Evolutionary conservation across 2,329 filamentous ascomycete genomes (phyloP), one percentile per base, ranked within the genome.

Genomic region (Fusarium pseudoanthophilum): DNA sequence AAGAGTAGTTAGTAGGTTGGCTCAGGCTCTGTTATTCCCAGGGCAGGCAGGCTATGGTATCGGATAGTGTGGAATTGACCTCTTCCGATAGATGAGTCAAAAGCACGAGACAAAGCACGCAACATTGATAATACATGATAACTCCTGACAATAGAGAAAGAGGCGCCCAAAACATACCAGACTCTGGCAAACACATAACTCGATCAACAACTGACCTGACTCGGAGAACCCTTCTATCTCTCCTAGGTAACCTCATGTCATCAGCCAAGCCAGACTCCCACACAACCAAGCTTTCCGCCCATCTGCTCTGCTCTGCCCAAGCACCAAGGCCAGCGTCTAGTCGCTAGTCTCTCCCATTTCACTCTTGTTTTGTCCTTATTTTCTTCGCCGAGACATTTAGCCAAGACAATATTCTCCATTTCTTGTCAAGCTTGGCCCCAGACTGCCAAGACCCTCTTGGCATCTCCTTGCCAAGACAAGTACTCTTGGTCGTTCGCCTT

Each of bases 271-370:
- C 69, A 59, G 62, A 67, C 60, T 60, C 51, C 71, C 64, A 71
- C 74, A 69, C 73, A 62, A 76, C 69, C 75, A 71, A 78, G 77
- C 76, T 77, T 77, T 78, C 75, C 75, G 69, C 70, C 73, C 66
- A 56, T 61, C 65, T 57, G 56, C 51, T 45, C 43, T 45, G 40
- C n/a, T 21, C 37, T 21, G 37, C 37, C 39, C 42, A 43, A 24
- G 40, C 40, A 24, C 43, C 26, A 28, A 48, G 45, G 6, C 59
- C 48, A 37, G 40, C 24, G 39, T 24, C 28, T 28, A 28, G 28
- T 28, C 28, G 6, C 42, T 56, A 18, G 40, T 45, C 48, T 40
- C 42, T 37, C 32, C 32, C 24, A 16, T 20, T 32, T 32, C 34
- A 18, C 51, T 39, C 34, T 18, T 60, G 21, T 39, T 48, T 40